Conservation (phyloP, 352 stramenopile genomes). For the Phytopythium boreale region DNA sequence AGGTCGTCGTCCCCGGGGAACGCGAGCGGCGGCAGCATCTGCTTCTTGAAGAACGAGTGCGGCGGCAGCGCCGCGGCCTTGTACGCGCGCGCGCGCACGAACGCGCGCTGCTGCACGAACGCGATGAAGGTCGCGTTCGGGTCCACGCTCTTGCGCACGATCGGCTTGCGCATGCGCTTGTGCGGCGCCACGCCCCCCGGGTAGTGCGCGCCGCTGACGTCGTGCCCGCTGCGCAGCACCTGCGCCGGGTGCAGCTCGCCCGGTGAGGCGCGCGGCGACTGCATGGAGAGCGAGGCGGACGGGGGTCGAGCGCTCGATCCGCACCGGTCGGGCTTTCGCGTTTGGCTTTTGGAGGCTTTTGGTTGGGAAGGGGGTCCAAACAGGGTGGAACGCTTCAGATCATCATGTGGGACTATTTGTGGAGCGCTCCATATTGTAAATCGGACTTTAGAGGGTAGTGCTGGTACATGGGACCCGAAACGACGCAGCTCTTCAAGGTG, state of each 20-base stretch:
- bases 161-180: conserved; percentile 86
- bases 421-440: conserved; percentile 8
- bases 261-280: conserved; percentile 14
- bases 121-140: conserved; percentile 85
- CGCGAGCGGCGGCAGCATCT: conserved; percentile 73
- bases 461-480: conserved; percentile 7
- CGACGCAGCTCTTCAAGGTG: neutral
- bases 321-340: neutral
- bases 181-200: conserved; percentile 61
- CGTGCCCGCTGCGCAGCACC: conserved; percentile 74
- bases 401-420: neutral
- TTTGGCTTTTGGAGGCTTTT: neutral
- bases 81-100: conserved; percentile 47
- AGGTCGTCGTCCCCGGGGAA: conserved; percentile 65
- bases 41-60: conserved; percentile 83
- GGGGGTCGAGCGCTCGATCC: no score
- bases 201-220: conserved; percentile 69
- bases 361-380: neutral
- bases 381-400: conserved; percentile 1
- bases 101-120: conserved; percentile 74
- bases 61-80: conserved; percentile 55
- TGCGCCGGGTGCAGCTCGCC: conserved; percentile 69
- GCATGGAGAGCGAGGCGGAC: conserved; percentile 14
- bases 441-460: conserved; percentile 1
- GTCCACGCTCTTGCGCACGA: conserved; percentile 86